phyloP scores from a whole-genome alignment of 768 basidiomycete species.

The Termitomyces heimii region DNA sequence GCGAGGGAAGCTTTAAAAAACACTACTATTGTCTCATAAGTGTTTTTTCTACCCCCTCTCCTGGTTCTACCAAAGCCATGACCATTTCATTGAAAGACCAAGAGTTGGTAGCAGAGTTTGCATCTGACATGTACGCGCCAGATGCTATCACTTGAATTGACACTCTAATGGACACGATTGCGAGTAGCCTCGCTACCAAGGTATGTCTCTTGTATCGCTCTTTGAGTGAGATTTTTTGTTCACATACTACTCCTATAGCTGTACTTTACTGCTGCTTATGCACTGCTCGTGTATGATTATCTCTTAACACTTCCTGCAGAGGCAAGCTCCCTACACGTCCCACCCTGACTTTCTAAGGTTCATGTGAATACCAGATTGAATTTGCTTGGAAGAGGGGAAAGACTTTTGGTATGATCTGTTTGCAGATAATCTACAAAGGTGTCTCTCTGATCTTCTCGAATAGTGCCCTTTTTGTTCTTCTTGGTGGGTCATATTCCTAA shows the following conservation, averaged over 20 bases:
- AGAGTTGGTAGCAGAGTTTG: background rate
- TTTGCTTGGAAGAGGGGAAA: constrained; percentile 12
- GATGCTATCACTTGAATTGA: background rate
- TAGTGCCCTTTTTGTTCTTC: constrained; percentile 11
- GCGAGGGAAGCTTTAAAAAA: no score
- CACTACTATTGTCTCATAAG: no score
- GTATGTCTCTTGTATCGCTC: background rate
- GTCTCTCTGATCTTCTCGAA: background rate
- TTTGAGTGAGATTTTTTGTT: background rate
- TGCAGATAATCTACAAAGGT: no score
- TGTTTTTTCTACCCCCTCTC: no score
- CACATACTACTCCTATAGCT: background rate
- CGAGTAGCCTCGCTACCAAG: background rate
- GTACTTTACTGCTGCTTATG: constrained; percentile 7
- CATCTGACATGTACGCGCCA: background rate
- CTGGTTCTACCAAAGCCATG: no score
- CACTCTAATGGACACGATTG: no score
- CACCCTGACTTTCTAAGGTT: background rate
- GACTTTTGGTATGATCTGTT: constrained; percentile 3
- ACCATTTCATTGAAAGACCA: no score
- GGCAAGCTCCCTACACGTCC: background rate
- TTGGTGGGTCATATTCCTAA: constrained; percentile 3
- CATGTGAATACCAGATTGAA: constrained; percentile 4
- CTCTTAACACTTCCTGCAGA: constrained; percentile 13
- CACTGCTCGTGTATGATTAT: constrained; percentile 15